phyloP scores from a whole-genome alignment of 305 asterid genomes.

The Petunia hybrid region DNA sequence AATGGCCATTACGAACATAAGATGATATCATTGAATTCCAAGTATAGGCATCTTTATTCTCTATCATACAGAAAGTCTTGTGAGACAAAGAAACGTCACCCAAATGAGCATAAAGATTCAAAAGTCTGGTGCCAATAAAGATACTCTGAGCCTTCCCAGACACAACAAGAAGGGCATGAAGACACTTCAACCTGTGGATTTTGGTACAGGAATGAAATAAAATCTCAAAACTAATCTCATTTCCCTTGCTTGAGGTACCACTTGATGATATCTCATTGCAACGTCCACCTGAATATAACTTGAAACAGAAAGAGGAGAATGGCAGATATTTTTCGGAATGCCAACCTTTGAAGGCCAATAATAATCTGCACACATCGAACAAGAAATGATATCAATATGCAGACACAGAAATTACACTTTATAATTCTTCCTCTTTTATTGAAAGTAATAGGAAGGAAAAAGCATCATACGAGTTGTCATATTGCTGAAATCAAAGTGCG shows the following conservation, averaged over 20 bases:
- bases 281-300: constrained; percentile 41
- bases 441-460: constrained; percentile 19
- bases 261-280: constrained; percentile 38
- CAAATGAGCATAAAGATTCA: constrained; percentile 65
- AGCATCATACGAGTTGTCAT: not conserved
- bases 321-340: constrained; percentile 35
- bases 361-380: constrained; percentile 43
- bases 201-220: constrained; percentile 62
- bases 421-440: not conserved
- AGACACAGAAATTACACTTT: not conserved
- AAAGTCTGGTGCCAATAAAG: constrained; percentile 61
- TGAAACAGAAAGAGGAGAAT: constrained; percentile 34
- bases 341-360: constrained; percentile 53
- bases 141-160: constrained; percentile 62
- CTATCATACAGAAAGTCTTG: constrained; percentile 54
- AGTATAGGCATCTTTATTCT: constrained; percentile 63
- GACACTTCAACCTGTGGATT: constrained; percentile 48
- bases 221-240: constrained; percentile 57
- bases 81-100: constrained; percentile 63
- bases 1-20: constrained; percentile 60
- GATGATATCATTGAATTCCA: constrained; percentile 89
- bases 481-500: not conserved
- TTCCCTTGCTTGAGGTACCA: constrained; percentile 38
- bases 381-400: not conserved
- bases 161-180: constrained; percentile 73